Percentiles rank a stretch among this genome's conserved stretches.
Evolutionary conservation across 139 green algal genomes (phyloP).

Genomic region (Dunaliella primolecta): DNA sequence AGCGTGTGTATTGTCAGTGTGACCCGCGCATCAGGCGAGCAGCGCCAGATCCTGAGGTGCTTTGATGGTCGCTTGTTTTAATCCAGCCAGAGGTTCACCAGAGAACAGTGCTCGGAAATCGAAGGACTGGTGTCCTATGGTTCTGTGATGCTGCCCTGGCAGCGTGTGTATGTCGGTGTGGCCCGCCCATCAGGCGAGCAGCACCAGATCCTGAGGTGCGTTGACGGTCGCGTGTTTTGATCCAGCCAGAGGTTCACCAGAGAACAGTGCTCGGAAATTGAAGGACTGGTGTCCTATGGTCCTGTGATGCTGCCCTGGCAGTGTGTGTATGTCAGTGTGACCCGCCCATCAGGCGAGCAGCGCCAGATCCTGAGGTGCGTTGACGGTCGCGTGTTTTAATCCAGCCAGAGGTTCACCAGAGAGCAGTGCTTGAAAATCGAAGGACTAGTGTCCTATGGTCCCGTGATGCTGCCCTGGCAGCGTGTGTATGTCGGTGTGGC

Average conservation of each 20-base stretch:
- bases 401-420: no score
- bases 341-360: not conserved
- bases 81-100: no score
- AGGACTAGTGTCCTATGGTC: no score
- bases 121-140: no score
- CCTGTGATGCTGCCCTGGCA: slow-evolving; percentile 36
- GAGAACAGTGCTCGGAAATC: no score
- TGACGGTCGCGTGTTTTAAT: no score
- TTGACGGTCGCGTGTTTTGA: no score
- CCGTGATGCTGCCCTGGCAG: slow-evolving; percentile 36
- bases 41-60: slow-evolving; percentile 42
- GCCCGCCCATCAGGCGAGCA: not conserved
- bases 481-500: slow-evolving; percentile 27
- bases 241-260: no score
- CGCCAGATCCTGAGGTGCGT: slow-evolving; percentile 39
- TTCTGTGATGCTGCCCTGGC: slow-evolving; percentile 33
- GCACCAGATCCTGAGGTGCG: slow-evolving; percentile 39
- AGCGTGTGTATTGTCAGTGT: slow-evolving; percentile 28
- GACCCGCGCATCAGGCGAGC: not conserved
- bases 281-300: no score
- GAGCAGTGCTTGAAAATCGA: no score
- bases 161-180: slow-evolving; percentile 30
- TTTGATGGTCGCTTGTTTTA: no score
- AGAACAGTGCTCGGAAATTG: no score
- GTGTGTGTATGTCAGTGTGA: slow-evolving; percentile 28